Evolutionary conservation across 208 protist species (phyloP), one percentile per base, ranked within the genome.

Genomic region (Trypanosoma scelopori): DNA sequence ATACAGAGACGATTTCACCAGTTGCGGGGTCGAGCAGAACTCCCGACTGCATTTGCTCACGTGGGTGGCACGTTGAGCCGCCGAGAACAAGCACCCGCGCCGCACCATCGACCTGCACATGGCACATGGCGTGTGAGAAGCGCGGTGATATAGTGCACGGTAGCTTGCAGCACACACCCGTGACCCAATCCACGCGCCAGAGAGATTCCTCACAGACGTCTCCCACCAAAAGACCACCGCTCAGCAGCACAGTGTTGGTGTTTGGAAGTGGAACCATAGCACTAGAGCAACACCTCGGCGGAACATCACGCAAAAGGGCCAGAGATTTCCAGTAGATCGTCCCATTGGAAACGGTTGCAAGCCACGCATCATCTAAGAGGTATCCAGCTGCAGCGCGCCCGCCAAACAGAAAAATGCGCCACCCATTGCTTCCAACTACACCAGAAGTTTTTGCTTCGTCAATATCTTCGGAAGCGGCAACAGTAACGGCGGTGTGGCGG

Each of bases 41-140:
- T 3, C 43, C 52, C 9, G 55, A 50, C 7, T 42, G 45, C 13
- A 63, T 15, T 32, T 49, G 30, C 20, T 37, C 49, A 41, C 65
- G 43, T 41, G 71, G 70, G n/a, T 66, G 41, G 50, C 50, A 77
- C 0, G 61, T 65, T 55, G 80, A 82, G 46, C 89, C 89, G 32
- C 89, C 89, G 5, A 93, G 71, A 5, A 93, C 15, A 18, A 95
- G 67, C 13, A 93, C 47, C 41, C 39, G 72, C 5, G 64, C 55
- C 3, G 13, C 46, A 22, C 72, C 71, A 37, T 78, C 46, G 6
- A 92, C 63, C 1, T 37, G 22, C 22, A 89, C 72, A 9, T 41
- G 63, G 20, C 72, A 80, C 63, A 90, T 79, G 1, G 76, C 71
- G 65, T 93, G 89, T 0, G 86, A 87, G 63, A 85, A 95, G 27